Conservation (phyloP, 768 basidiomycete genomes). For the Asterophora parasitica region DNA sequence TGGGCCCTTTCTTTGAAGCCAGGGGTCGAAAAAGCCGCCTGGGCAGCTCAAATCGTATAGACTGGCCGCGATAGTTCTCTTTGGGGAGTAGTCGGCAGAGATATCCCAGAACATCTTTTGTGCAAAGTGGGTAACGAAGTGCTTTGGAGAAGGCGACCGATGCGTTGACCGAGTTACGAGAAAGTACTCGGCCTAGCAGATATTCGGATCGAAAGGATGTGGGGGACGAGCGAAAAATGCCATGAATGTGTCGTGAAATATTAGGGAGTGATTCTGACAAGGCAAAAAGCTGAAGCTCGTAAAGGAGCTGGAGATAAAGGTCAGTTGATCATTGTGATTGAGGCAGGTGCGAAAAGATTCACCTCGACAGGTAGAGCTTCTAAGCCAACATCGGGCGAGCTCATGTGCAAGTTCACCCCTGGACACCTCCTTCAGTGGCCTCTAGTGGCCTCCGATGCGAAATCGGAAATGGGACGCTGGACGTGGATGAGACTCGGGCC, state of each 20-base stretch:
- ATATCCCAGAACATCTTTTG: conserved; percentile 44
- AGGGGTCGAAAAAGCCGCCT: conserved; percentile 61
- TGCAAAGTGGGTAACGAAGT: conserved; percentile 60
- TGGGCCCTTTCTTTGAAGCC: conserved; percentile 20
- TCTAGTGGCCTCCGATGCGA: too few species aligned
- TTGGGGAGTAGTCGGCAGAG: conserved; percentile 35
- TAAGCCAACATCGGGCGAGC: conserved; percentile 13
- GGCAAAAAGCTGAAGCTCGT: conserved; percentile 71
- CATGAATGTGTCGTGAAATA: conserved; percentile 47
- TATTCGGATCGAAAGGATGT: conserved; percentile 62
- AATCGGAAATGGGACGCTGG: too few species aligned
- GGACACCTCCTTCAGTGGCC: conserved; percentile 1
- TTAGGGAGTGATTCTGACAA: conserved; percentile 60
- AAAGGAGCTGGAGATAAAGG: conserved; percentile 53
- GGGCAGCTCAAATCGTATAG: conserved; percentile 48
- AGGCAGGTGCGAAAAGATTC: neutral
- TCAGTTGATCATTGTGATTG: conserved; percentile 8
- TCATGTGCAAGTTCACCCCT: neutral
- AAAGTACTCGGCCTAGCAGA: conserved; percentile 36
- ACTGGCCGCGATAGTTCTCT: conserved; percentile 17
- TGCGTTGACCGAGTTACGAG: conserved; percentile 12
- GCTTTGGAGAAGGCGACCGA: conserved; percentile 39
- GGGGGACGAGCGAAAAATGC: conserved; percentile 52
- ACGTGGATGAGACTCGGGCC: too few species aligned
- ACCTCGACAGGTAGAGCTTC: conserved; percentile 42